Percentiles rank a stretch among this genome's conserved stretches.
phyloP scores from a whole-genome alignment of 2,329 filamentous ascomycete genomes.

The Fusarium guadeloupense region DNA sequence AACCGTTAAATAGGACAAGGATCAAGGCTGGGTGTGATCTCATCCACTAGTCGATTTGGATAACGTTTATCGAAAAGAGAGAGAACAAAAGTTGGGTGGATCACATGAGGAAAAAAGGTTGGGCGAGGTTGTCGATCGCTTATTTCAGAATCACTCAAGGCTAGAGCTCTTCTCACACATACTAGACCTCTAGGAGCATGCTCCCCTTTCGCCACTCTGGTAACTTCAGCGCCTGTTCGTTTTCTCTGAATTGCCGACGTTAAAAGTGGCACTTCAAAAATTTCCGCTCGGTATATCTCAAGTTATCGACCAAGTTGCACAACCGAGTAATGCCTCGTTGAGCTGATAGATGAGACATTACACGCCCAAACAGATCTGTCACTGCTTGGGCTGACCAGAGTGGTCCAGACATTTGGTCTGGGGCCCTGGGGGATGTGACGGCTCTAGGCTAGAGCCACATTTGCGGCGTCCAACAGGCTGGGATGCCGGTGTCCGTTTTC shows the following conservation, averaged over 20 bases:
- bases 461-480: conserved; percentile 38
- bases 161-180: conserved; percentile 1
- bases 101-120: conserved; percentile 35
- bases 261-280: too few species aligned
- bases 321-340: background rate
- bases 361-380: background rate
- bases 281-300: too few species aligned
- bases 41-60: conserved; percentile 7
- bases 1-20: conserved; percentile 20
- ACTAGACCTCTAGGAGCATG: too few species aligned
- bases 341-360: background rate
- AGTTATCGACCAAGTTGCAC: too few species aligned
- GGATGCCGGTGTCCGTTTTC: conserved; percentile 35
- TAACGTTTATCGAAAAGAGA: conserved; percentile 13
- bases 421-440: conserved; percentile 18
- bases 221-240: background rate
- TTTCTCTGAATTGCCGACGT: too few species aligned
- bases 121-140: conserved; percentile 31
- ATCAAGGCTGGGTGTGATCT: background rate
- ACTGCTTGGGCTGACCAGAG: background rate
- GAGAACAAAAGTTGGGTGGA: conserved; percentile 20
- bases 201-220: background rate
- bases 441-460: conserved; percentile 10
- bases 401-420: background rate
- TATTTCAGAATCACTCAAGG: conserved; percentile 29